Percentiles rank a stretch among this genome's conserved stretches.
Evolutionary conservation across 2,329 filamentous ascomycete genomes (phyloP).

Genomic region (Phoma sp.): DNA sequence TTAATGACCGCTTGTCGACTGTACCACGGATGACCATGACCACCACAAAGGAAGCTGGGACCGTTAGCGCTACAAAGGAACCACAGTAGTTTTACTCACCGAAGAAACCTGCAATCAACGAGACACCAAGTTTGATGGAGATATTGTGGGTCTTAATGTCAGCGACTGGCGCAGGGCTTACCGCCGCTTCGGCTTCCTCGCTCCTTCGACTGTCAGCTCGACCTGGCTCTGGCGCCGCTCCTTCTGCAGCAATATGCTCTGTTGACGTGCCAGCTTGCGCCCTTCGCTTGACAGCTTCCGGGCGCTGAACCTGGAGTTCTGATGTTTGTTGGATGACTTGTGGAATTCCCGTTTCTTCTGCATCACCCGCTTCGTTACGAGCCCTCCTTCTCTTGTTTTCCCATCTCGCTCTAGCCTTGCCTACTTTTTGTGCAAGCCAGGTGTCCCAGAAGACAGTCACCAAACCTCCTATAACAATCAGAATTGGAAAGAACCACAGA

Average conservation of each 20-base stretch:
- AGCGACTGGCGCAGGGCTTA: conserved; percentile 4
- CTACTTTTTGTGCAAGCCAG: conserved; percentile 54
- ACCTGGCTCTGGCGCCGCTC: conserved; percentile 10
- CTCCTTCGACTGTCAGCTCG: conserved; percentile 7
- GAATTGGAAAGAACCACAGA: conserved; percentile 74
- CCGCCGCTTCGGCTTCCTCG: conserved; percentile 1
- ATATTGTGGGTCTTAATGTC: conserved; percentile 45
- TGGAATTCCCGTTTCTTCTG: conserved; percentile 25
- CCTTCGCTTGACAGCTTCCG: conserved; percentile 32
- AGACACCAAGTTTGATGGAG: conserved; percentile 45
- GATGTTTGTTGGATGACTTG: conserved; percentile 17
- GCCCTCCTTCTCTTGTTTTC: conserved; percentile 23
- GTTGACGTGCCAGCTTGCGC: conserved; percentile 24
- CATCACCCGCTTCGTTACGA: conserved; percentile 26
- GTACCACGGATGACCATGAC: conserved; percentile 59
- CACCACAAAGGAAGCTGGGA: conserved; percentile 58
- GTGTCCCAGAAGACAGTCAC: conserved; percentile 63
- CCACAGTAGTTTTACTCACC: conserved; percentile 33
- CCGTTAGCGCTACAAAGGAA: not conserved
- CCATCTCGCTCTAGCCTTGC: conserved; percentile 33
- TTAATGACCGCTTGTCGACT: conserved; percentile 50
- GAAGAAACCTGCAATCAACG: conserved; percentile 57
- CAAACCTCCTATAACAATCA: conserved; percentile 64
- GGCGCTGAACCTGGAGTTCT: conserved; percentile 17
- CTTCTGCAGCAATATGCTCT: conserved; percentile 21